Conservation (phyloP, 805 yeast genomes). For the Zygosaccharomyces gambellarensis region DNA sequence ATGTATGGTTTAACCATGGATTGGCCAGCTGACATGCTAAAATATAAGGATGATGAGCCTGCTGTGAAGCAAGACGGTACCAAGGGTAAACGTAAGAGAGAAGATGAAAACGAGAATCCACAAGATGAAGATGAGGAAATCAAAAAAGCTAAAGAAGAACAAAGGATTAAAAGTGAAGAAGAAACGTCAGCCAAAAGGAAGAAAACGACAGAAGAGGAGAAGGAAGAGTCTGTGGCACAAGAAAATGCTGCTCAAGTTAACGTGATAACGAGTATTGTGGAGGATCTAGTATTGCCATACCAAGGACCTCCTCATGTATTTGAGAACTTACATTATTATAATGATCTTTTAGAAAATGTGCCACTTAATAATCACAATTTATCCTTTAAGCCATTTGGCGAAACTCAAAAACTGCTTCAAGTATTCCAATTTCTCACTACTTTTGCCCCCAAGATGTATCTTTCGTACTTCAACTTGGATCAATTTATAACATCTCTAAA, state of each 20-base stretch:
- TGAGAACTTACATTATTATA: conserved; percentile 19
- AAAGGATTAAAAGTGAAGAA: conserved; percentile 15
- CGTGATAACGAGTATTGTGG: conserved; percentile 22
- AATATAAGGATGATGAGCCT: conserved; percentile 31
- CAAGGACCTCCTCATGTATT: conserved; percentile 21
- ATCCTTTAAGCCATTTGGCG: conserved; percentile 10
- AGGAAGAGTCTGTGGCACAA: conserved; percentile 9
- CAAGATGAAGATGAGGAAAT: conserved; percentile 27
- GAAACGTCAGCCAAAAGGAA: conserved; percentile 14
- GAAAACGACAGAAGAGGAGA: conserved; percentile 9
- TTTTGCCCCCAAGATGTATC: conserved; percentile 23
- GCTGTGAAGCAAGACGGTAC: conserved; percentile 3
- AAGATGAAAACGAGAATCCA: conserved; percentile 22
- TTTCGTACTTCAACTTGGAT: conserved; percentile 29
- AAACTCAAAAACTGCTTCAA: conserved; percentile 26
- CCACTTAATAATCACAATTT: conserved; percentile 4
- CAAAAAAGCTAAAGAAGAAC: conserved; percentile 20
- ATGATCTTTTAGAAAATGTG: conserved; percentile 22
- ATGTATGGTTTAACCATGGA: conserved; percentile 34
- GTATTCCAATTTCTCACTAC: conserved; percentile 31
- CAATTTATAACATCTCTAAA: conserved; percentile 28
- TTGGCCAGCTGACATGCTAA: conserved; percentile 33
- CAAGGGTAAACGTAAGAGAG: conserved; percentile 11
- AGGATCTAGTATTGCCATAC: conserved; percentile 28
- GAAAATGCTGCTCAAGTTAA: conserved; percentile 7